A percentile compares a stretch with the other conserved stretches of the same genome.
Conservation (phyloP, 306 rosid genomes). For the Corylus americana region DNA sequence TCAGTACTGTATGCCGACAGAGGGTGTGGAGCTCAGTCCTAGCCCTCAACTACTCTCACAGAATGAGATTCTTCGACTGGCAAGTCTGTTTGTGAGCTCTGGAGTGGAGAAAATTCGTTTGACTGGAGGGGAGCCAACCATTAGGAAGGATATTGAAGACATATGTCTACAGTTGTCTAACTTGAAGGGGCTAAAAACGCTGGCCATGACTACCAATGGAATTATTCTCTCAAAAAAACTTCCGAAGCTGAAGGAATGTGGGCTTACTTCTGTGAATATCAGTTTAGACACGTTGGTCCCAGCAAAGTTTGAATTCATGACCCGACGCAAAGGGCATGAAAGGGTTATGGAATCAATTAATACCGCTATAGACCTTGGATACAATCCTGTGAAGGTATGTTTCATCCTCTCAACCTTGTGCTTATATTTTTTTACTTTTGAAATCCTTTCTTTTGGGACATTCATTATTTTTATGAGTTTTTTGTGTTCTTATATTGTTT, state of each 20-base stretch:
- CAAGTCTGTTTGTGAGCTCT: slow-evolving; percentile 69
- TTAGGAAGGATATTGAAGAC: slow-evolving; percentile 86
- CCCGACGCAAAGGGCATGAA: slow-evolving; percentile 87
- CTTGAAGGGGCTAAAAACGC: slow-evolving; percentile 67
- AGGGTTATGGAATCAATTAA: slow-evolving; percentile 79
- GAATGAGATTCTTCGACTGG: slow-evolving; percentile 65
- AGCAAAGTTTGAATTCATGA: slow-evolving; percentile 85
- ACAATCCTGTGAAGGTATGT: slow-evolving; percentile 82
- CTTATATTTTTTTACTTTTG: slow-evolving; percentile 6
- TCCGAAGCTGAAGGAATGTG: slow-evolving; percentile 78
- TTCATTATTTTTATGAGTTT: slow-evolving; percentile 19
- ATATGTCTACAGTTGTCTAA: slow-evolving; percentile 72
- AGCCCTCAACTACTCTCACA: slow-evolving; percentile 55
- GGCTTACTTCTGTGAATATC: slow-evolving; percentile 73
- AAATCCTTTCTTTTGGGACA: slow-evolving; percentile 7
- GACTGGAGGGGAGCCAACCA: slow-evolving; percentile 94
- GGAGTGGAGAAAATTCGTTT: slow-evolving; percentile 84
- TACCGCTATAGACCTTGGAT: slow-evolving; percentile 78
- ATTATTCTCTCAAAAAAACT: slow-evolving; percentile 66
- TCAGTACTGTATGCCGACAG: slow-evolving; percentile 90
- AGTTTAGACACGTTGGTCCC: slow-evolving; percentile 89
- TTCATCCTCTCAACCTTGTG: slow-evolving; percentile 1
- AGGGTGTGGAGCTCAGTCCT: slow-evolving; percentile 87
- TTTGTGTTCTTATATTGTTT: not conserved
- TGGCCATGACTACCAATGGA: slow-evolving; percentile 88